phyloP scores from a whole-genome alignment of 164 flowering plant genomes.

The Piper longum region DNA sequence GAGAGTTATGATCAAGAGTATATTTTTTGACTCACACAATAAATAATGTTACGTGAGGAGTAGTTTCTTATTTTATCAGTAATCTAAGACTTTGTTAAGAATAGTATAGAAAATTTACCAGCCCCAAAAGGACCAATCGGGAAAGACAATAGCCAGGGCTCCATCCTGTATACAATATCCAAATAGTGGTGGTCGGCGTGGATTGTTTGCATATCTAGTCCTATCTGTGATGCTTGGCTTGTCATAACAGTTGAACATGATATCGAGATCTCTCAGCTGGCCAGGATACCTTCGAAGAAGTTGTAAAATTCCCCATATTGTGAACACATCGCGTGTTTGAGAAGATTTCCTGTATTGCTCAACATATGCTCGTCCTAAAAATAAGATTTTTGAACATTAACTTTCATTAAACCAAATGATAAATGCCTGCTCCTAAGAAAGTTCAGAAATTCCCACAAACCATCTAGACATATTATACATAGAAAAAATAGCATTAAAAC shows the following conservation, averaged over 20 bases:
- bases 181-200: constrained; percentile 1
- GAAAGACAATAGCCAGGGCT: constrained; percentile 1
- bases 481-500: too few species aligned
- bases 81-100: background rate
- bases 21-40: background rate
- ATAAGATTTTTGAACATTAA: background rate
- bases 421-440: background rate
- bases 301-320: constrained; percentile 45
- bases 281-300: constrained; percentile 33
- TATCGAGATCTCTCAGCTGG: constrained; percentile 28
- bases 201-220: background rate
- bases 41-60: background rate
- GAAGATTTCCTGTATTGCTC: constrained; percentile 13
- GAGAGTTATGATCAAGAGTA: background rate
- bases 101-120: background rate
- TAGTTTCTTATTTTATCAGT: too few species aligned
- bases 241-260: constrained; percentile 35
- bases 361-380: constrained; percentile 15
- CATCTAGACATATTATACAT: too few species aligned
- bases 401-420: too few species aligned
- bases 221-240: constrained; percentile 12
- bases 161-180: background rate
- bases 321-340: constrained; percentile 33
- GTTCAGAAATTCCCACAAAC: background rate
- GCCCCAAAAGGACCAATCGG: constrained; percentile 4